Evolutionary conservation across 1,284 basidiomycete species (phyloP).

Genomic region (Cryptococcus maquisensis): DNA sequence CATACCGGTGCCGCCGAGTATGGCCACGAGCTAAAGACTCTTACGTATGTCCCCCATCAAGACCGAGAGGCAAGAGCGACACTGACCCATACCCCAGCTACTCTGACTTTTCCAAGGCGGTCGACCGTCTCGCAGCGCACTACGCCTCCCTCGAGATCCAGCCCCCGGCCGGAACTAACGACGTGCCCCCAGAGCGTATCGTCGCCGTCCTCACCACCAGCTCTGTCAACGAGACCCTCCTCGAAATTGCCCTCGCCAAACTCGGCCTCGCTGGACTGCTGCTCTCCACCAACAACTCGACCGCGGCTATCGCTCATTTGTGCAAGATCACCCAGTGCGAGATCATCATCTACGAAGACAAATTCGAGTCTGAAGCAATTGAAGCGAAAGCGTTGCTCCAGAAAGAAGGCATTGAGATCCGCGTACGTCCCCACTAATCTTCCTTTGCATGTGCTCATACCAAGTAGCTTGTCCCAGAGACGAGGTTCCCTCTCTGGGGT

Average conservation of each 20-base stretch:
- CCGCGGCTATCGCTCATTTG: slow-evolving; percentile 58
- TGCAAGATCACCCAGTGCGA: slow-evolving; percentile 53
- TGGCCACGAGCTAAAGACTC: slow-evolving; percentile 38
- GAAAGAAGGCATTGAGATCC: slow-evolving; percentile 40
- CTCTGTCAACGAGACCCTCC: slow-evolving; percentile 51
- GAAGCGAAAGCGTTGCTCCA: slow-evolving; percentile 43
- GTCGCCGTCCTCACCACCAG: slow-evolving; percentile 51
- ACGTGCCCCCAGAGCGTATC: slow-evolving; percentile 42
- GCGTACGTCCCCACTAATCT: slow-evolving; percentile 5
- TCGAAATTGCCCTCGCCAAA: slow-evolving; percentile 53
- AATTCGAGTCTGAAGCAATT: slow-evolving; percentile 46
- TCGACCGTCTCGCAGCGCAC: slow-evolving; percentile 51
- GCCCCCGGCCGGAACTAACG: slow-evolving; percentile 6
- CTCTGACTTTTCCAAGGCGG: slow-evolving; percentile 43
- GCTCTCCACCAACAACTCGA: slow-evolving; percentile 58
- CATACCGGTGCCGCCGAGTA: slow-evolving; percentile 46
- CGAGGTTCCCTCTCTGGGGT: slow-evolving; percentile 53
- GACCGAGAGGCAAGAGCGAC: not conserved
- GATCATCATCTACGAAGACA: slow-evolving; percentile 53
- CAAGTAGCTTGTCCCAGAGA: slow-evolving; percentile 44
- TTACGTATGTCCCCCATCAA: slow-evolving; percentile 30
- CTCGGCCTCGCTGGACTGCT: slow-evolving; percentile 52
- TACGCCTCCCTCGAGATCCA: slow-evolving; percentile 38
- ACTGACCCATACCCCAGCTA: slow-evolving; percentile 26
- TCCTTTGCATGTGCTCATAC: not conserved